Conservation (phyloP, 495 filamentous ascomycete genomes). For the Lindgomyces ingoldianus region DNA sequence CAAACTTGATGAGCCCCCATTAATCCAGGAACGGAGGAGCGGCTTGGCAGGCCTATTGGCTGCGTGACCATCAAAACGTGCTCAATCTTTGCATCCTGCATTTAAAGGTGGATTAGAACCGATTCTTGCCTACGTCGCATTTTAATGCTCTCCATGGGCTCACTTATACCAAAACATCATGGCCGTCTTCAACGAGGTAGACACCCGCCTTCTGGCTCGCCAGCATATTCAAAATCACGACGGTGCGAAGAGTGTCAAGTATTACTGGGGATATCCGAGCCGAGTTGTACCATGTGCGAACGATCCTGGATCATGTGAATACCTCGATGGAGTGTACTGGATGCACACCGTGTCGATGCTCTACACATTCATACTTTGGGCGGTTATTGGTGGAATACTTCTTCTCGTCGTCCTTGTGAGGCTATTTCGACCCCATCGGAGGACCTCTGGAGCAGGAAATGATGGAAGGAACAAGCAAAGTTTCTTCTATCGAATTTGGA, state of each 20-base stretch:
- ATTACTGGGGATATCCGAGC: constrained; percentile 63
- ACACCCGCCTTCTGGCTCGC: neutral
- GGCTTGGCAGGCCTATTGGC: neutral
- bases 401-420: constrained; percentile 39
- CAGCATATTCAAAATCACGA: constrained; percentile 48
- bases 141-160: no score
- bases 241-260: constrained; percentile 48
- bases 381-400: constrained; percentile 54
- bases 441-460: neutral
- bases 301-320: constrained; percentile 62
- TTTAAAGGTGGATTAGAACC: neutral
- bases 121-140: no score
- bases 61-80: neutral
- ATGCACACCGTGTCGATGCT: constrained; percentile 55
- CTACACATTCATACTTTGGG: constrained; percentile 64
- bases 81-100: neutral
- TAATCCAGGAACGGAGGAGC: neutral
- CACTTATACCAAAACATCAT: neutral
- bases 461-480: constrained; percentile 3
- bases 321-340: constrained; percentile 62
- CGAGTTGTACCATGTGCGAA: constrained; percentile 60
- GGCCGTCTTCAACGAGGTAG: neutral
- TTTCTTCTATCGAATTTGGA: constrained; percentile 8
- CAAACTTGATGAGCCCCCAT: no score
- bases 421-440: constrained; percentile 32